Percentiles rank a stretch among this genome's conserved stretches.
These are phyloP conservation scores for Bolboschoenus planiculmis DNA, from an alignment of 176 grass and related monocot species.

Conservation along the genomic window DNA sequence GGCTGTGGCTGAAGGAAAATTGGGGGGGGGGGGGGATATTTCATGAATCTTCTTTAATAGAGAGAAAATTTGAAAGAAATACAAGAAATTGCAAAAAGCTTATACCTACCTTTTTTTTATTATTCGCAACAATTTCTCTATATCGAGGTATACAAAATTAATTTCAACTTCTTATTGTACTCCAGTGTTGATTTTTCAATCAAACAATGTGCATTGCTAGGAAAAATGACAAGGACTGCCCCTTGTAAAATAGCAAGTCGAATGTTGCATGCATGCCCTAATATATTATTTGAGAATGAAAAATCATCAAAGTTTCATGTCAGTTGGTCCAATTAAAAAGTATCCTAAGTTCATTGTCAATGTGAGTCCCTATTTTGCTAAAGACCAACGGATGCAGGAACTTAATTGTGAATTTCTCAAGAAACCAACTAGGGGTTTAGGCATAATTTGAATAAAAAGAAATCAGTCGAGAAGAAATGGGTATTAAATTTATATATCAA, in stretches of 20 bases:
- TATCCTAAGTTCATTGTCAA: neutral
- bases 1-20: slow-evolving; percentile 59
- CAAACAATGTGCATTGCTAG: neutral
- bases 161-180: neutral
- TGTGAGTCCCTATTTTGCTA: neutral
- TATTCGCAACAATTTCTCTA: neutral
- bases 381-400: neutral
- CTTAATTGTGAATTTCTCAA: neutral
- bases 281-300: neutral
- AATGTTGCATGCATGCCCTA: neutral
- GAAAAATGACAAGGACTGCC: neutral
- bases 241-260: neutral
- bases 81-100: neutral
- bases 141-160: neutral
- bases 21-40: neutral
- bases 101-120: neutral
- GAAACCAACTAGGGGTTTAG: neutral
- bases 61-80: neutral
- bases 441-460: neutral
- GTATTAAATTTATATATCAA: neutral
- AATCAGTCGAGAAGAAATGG: neutral
- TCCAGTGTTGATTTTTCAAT: neutral
- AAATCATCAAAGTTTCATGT: neutral
- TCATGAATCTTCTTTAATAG: neutral
- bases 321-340: neutral